Base-by-base conservation (phyloP, 2,329 filamentous ascomycete genomes). In the Cladosporium sp. region DNA sequence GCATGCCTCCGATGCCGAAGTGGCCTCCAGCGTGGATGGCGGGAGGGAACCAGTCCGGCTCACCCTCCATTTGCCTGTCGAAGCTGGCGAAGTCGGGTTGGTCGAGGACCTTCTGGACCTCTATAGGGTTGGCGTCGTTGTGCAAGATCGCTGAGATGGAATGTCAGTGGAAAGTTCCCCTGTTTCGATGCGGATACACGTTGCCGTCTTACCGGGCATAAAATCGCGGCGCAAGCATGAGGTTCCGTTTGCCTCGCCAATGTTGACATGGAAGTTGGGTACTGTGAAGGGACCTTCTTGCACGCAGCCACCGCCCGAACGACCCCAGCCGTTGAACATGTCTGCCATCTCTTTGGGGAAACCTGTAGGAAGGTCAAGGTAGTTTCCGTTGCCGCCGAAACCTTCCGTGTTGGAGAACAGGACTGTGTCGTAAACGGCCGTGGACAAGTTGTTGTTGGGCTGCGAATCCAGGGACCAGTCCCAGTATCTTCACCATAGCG, bases 201-300 rank as follows among this genome's bases (percentile, higher is more conserved):
- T 46, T 46, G 40, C n/a, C 21, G n/a, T 11, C n/a, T 46, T 21
- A 31, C 57, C 57, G 5, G 58, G 58, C 18, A 33, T 33, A 44
- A 61, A 61, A 44, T 61, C 58, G 26, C 58, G 58, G 29, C 58
- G 26, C n/a, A 61, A 28, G 58, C 58, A 61, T 2, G 58, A 50
- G 59, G 62, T 11, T 56, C 67, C 21, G 56, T 66, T 28, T 61
- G 46, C 12, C 64, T 64, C 46, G 37, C 60, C 64, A 18, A 61
- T 61, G 44, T 61, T 52, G 28, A 61, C 61, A 18, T 52, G 53
- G 56, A 63, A 68, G 28, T 55, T 63, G 31, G 56, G 58, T 8
- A 46, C 53, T 16, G 68, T 66, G 64, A 75, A 75, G 11, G 72
- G 71, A 4, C 73, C 73, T 18, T 75, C 72, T 46, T 66, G 60